Evolutionary conservation across 257 asterid species (phyloP), one percentile per base, ranked within the genome.

Genomic region (Oldenlandia corymbosa): DNA sequence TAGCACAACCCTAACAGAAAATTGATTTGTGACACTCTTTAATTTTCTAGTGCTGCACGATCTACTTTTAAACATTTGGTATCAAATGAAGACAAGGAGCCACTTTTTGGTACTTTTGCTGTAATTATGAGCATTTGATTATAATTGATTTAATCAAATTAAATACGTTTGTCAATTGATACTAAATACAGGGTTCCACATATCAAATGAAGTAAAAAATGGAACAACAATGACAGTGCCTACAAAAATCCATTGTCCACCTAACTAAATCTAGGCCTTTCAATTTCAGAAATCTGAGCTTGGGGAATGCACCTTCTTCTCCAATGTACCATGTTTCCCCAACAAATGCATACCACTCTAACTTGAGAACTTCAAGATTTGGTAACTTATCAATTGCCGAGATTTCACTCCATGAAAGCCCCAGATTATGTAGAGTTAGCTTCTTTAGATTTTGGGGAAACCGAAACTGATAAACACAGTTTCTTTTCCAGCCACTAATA

Each of bases 261-360:
- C 42, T 30, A 2, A 13, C 41, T 30, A 54, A 27, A 54, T 54
- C 28, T 31, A 54, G 7, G 4, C 41, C 18, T 16, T 39, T 11
- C 23, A 54, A 10, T 28, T 54, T 28, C 60, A 54, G 60, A 54
- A 26, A 54, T 30, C 60, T 54, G 10, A 54, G 60, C 30, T 54
- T 34, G 5, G 60, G 60, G 21, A 54, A 54, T 10, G 39, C 9
- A 4, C 39, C 60, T 28, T 54, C 60, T 54, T 54, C n/a, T 54
- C 30, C 60, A 39, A 54, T 9, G 24, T 28, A 21, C 60, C 60
- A 54, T 8, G 20, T 54, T 54, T 54, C 20, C 34, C 60, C 60
- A 0, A 4, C 16, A 28, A 5, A 28, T 27, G 60, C 21, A n/a
- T 30, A 7, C 20, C 7, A 1, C 21, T 14, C 13, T 54, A 54